Conservation (phyloP, 2,329 filamentous ascomycete species). For the Sporothrix protearum region DNA sequence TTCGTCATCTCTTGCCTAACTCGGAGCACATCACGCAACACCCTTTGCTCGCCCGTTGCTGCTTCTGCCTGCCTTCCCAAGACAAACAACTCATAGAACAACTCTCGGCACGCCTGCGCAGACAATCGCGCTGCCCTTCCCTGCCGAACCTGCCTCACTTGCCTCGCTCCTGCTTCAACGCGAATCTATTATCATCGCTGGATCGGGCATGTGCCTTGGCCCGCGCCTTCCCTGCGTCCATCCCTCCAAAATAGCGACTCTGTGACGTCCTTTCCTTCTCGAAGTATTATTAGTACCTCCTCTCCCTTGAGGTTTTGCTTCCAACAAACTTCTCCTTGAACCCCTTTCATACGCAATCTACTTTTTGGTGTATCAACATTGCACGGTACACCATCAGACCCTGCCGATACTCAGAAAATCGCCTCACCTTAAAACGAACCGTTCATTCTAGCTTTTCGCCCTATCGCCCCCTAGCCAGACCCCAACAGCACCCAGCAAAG, state of each 20-base stretch:
- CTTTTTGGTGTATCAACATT: background rate
- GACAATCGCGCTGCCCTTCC: conserved; percentile 17
- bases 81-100: background rate
- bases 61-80: background rate
- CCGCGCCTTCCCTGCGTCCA: conserved; percentile 4
- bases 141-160: background rate
- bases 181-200: conserved; percentile 5
- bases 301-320: background rate
- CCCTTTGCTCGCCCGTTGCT: background rate
- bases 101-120: conserved; percentile 3
- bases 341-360: conserved; percentile 9
- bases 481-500: background rate
- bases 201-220: conserved; percentile 22
- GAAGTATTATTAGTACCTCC: conserved; percentile 13
- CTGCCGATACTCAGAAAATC: background rate
- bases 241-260: background rate
- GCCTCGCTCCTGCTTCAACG: background rate
- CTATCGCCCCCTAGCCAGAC: background rate
- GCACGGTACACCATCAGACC: background rate
- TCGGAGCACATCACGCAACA: conserved; percentile 17
- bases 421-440: conserved; percentile 1
- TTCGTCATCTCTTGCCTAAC: conserved; percentile 18
- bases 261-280: conserved; percentile 3
- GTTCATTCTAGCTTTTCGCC: background rate
- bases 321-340: background rate